A percentile compares a stretch with the other conserved stretches of the same genome.
Evolutionary conservation across 345 rosid genomes (phyloP).

Genomic region (Eucalyptus pumila): DNA sequence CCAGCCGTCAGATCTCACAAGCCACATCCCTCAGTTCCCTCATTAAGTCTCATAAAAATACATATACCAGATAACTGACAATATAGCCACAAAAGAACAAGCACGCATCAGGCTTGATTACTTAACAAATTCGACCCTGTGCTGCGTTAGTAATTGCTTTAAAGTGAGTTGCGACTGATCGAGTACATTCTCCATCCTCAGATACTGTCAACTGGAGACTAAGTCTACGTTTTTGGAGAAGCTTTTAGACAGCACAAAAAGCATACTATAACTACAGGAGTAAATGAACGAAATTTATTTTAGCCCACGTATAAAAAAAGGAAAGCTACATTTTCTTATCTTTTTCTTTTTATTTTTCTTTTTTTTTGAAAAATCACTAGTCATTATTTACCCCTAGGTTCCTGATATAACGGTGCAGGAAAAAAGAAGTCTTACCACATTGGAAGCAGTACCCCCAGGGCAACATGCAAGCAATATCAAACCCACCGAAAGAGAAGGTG

Average conservation of each 20-base stretch:
- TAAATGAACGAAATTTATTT: not conserved
- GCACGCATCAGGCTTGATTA: not conserved
- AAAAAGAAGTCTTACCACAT: slow-evolving; percentile 38
- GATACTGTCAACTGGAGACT: not conserved
- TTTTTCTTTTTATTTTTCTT: not conserved
- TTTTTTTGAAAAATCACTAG: not conserved
- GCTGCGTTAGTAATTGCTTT: not conserved
- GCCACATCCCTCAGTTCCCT: not conserved
- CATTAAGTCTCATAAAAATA: not conserved
- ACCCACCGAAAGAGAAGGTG: slow-evolving; percentile 58
- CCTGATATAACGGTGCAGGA: not conserved
- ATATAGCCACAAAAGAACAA: not conserved
- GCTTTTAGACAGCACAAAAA: not conserved
- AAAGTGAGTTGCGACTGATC: not conserved
- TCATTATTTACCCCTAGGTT: not conserved
- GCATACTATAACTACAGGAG: not conserved
- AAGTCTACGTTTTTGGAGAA: not conserved
- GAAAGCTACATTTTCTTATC: not conserved
- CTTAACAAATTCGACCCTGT: not conserved
- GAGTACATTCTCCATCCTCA: not conserved
- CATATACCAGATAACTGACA: not conserved
- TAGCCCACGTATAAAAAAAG: not conserved
- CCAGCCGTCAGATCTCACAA: not conserved
- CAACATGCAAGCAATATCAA: slow-evolving; percentile 50
- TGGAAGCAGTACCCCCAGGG: slow-evolving; percentile 69